Evolutionary conservation across 2,329 filamentous ascomycete genomes (phyloP).

Genomic region (Botryotinia calthae): DNA sequence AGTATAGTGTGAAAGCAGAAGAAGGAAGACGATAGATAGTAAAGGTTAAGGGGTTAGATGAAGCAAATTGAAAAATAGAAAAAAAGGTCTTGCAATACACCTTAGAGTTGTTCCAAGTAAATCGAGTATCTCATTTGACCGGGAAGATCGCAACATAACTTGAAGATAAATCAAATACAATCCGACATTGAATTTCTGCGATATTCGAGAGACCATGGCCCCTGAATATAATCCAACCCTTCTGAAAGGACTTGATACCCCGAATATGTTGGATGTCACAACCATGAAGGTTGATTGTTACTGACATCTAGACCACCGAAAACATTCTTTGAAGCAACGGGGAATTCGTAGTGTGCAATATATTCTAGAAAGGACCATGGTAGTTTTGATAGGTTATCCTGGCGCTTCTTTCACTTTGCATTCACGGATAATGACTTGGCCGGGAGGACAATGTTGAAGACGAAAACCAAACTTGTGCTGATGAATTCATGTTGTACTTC

Average conservation of each 20-base stretch:
- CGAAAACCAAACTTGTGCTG: constrained; percentile 5
- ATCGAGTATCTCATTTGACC: neutral
- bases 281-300: neutral
- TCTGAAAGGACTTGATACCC: neutral
- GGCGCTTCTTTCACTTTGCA: too few relatives aligned
- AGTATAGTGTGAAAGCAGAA: neutral
- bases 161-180: neutral
- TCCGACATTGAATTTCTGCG: neutral
- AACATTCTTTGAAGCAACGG: neutral
- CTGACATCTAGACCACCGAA: neutral
- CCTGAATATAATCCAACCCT: neutral
- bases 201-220: neutral
- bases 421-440: neutral
- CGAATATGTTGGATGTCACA: neutral
- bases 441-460: neutral
- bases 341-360: neutral
- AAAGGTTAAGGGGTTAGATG: neutral
- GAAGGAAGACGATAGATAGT: neutral
- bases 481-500: constrained; percentile 18
- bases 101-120: neutral
- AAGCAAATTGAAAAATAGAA: neutral
- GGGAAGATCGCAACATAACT: neutral
- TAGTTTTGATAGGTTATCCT: neutral
- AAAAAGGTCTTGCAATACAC: neutral
- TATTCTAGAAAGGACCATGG: neutral